Conservation (phyloP, 495 filamentous ascomycete species). For the Lasiosphaeris hirsuta region DNA sequence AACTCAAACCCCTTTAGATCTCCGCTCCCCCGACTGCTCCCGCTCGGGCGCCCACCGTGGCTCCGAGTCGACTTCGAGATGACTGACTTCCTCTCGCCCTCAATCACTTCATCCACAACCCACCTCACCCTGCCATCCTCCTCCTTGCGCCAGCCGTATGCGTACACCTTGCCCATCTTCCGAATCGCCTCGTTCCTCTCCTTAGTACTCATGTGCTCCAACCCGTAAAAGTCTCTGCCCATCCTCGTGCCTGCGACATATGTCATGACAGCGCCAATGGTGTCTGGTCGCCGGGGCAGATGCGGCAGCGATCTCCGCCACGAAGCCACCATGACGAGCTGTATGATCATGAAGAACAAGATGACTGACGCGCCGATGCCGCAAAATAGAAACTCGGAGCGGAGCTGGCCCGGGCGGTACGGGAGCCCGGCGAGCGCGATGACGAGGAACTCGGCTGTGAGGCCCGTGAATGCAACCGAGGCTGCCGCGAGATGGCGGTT, state of each 20-base stretch:
- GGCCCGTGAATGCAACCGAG: conserved; percentile 23
- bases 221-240: conserved; percentile 18
- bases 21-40: too few species aligned
- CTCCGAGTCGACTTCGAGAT: too few species aligned
- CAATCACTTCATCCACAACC: conserved; percentile 18
- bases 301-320: conserved; percentile 19
- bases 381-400: conserved; percentile 29
- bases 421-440: conserved; percentile 28
- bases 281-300: conserved; percentile 21
- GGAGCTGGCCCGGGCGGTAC: conserved; percentile 30
- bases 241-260: conserved; percentile 22
- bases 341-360: conserved; percentile 22
- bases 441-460: conserved; percentile 29
- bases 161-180: conserved; percentile 23
- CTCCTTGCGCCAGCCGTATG: conserved; percentile 25
- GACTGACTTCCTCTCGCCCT: conserved; percentile 12
- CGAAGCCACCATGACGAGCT: conserved; percentile 15
- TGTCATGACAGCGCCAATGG: conserved; percentile 23
- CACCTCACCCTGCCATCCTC: conserved; percentile 18
- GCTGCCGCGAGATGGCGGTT: conserved; percentile 21
- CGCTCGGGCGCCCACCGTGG: too few species aligned
- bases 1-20: too few species aligned
- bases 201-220: conserved; percentile 11
- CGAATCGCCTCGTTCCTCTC: conserved; percentile 14
- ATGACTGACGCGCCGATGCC: conserved; percentile 18